Base-by-base conservation (phyloP, 148 eudicot genomes). In the Diospyros kaki region DNA sequence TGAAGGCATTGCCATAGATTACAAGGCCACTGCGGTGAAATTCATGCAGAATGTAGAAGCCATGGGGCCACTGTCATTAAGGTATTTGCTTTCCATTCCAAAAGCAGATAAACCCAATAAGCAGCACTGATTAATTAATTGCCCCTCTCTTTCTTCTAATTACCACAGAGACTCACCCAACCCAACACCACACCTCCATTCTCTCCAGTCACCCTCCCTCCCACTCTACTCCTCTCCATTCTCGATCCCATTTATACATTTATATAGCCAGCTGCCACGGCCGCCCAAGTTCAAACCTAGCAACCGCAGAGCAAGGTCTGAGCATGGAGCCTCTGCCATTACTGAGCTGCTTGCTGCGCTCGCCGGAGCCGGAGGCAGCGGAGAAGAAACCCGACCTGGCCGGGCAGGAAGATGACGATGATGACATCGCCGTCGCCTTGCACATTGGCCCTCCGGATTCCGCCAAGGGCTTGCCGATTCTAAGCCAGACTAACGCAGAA, bases 391-490 rank as follows among this genome's bases (percentile, higher is more conserved):
- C 58, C 60, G 53, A 60, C 54, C 11, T 51, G 48, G 11, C 44
- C 14, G 39, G 3, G 6, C 46, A 73, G 2, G 82, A 76, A 1
- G 80, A 83, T 6, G 76, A 66, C 15, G 85, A 72, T 7, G 81
- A 84, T 5, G 82, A 75, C 58, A 86, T 84, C n/a, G 73, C 74
- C 6, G 88, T 89, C 48, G 91, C 86, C 39, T 82, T 92, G 75
- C 88, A 79, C 66, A 92, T 92, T 67, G 92, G 93, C 40, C 82
- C 81, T 78, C 89, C 97, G 1, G 76, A 73, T 71, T 64, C 66
- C 72, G 46, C 18, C 51, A 43, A 41, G 65, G 46, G 18, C 64
- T 4, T 62, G 6, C 43, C 44, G 56, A 18, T 5, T 58, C 17
- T 68, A 63, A 46, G 15, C 66, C 64, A 18, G 61, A 78, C 69